Percentiles rank a stretch among this genome's conserved stretches.
Conservation (phyloP, 169 alveolate species). For the Cyclospora cayetanensis region DNA sequence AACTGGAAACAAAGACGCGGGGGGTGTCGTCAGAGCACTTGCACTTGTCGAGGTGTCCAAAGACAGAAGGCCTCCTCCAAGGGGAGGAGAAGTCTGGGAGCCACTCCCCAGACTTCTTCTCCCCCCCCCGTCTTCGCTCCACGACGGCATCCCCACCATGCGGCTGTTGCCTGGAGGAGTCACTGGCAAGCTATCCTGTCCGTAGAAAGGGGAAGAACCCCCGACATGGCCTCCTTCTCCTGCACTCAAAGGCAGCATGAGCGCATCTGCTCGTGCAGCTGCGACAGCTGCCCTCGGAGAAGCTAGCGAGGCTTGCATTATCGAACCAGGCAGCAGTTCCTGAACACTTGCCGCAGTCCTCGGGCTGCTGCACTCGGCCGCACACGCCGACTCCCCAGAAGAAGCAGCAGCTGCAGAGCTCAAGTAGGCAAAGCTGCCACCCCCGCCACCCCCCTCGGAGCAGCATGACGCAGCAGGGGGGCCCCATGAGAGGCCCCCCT, state of each 20-base stretch:
- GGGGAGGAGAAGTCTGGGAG: slow-evolving; percentile 2
- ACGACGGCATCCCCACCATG: too few relatives aligned
- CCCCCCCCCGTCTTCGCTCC: not conserved
- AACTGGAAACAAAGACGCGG: not conserved
- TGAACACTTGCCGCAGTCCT: not conserved
- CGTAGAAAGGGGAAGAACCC: too few relatives aligned
- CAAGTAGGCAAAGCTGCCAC: not conserved
- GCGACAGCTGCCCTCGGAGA: too few relatives aligned
- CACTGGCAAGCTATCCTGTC: too few relatives aligned
- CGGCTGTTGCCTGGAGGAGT: too few relatives aligned
- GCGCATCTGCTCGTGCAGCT: too few relatives aligned
- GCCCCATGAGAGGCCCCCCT: slow-evolving; percentile 21
- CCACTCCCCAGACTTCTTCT: not conserved
- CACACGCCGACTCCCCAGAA: not conserved
- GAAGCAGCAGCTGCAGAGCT: slow-evolving; percentile 34
- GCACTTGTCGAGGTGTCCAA: not conserved
- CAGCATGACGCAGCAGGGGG: slow-evolving; percentile 11
- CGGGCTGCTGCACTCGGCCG: not conserved
- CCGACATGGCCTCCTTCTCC: too few relatives aligned
- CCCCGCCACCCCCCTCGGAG: slow-evolving; percentile 21
- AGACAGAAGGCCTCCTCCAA: not conserved
- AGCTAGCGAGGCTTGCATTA: too few relatives aligned
- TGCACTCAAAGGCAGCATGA: too few relatives aligned
- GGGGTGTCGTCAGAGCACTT: too few relatives aligned
- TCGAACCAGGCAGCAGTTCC: not conserved